These are phyloP conservation scores for Diophrys appendiculata DNA, from an alignment of 73 alveolate genomes.

Conservation along the genomic window DNA sequence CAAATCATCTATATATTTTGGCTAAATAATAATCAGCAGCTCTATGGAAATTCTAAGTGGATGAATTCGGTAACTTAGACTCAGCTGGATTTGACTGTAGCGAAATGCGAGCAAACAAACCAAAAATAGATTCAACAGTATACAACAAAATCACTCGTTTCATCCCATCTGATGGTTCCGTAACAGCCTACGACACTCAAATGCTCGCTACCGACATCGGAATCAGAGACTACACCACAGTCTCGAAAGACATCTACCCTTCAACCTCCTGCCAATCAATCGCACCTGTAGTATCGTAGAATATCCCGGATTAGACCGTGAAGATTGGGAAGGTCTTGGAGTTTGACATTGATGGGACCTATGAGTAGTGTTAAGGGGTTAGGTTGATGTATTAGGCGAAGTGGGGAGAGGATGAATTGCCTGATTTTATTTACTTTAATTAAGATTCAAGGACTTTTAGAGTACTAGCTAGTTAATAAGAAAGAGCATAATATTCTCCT, in stretches of 20 bases:
- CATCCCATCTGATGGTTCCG: neutral
- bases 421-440: neutral
- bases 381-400: neutral
- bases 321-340: neutral
- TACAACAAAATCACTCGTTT: neutral
- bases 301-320: neutral
- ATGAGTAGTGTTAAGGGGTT: neutral
- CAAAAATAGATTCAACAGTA: neutral
- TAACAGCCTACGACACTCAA: neutral
- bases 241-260: neutral
- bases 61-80: neutral
- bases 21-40: neutral
- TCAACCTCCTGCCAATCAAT: neutral
- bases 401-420: neutral
- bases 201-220: neutral
- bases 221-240: neutral
- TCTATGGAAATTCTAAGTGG: neutral
- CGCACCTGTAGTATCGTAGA: neutral
- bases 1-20: neutral
- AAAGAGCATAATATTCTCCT: neutral
- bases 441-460: neutral
- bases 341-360: neutral
- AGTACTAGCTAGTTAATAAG: neutral
- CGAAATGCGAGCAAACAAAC: neutral
- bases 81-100: neutral